phyloP scores from a whole-genome alignment of 75 land plant species.

The Isoetes taiwanensis region DNA sequence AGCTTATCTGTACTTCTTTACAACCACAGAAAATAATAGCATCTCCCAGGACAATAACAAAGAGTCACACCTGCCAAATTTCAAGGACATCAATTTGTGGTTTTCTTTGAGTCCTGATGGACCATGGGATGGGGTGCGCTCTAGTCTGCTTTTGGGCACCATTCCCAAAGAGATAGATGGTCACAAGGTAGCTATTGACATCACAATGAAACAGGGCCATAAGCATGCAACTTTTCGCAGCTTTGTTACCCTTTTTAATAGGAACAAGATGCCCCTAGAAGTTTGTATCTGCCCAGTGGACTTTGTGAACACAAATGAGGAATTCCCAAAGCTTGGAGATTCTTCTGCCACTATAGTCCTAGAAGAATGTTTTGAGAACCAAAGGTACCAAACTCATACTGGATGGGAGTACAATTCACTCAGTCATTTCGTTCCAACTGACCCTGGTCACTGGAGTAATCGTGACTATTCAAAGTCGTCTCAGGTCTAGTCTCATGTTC shows the following conservation, averaged over 20 bases:
- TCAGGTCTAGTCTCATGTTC: no score
- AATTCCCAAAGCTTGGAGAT: neutral
- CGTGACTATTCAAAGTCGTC: slow-evolving; percentile 31
- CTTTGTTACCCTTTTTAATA: slow-evolving; percentile 56
- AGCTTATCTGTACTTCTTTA: slow-evolving; percentile 12
- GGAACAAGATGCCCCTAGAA: slow-evolving; percentile 55
- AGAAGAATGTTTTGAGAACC: slow-evolving; percentile 71
- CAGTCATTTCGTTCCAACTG: slow-evolving; percentile 32
- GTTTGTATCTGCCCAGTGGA: slow-evolving; percentile 43
- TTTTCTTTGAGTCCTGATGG: slow-evolving; percentile 50
- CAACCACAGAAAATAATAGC: slow-evolving; percentile 11
- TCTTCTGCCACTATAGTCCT: slow-evolving; percentile 11
- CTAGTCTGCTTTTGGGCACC: slow-evolving; percentile 48
- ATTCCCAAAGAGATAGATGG: slow-evolving; percentile 43
- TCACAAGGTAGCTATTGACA: slow-evolving; percentile 66
- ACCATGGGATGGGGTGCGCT: slow-evolving; percentile 58
- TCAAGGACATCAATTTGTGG: slow-evolving; percentile 53
- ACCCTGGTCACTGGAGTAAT: slow-evolving; percentile 73
- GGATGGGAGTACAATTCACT: slow-evolving; percentile 63
- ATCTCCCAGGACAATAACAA: slow-evolving; percentile 3
- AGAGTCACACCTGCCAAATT: slow-evolving; percentile 5
- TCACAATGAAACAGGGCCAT: slow-evolving; percentile 55
- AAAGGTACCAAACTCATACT: slow-evolving; percentile 54
- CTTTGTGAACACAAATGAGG: slow-evolving; percentile 21
- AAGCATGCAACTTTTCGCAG: slow-evolving; percentile 70